A percentile compares a stretch with the other conserved stretches of the same genome.
These are phyloP conservation scores for Austroboletus festivus DNA, from an alignment of 768 basidiomycete genomes.

Conservation along the genomic window DNA sequence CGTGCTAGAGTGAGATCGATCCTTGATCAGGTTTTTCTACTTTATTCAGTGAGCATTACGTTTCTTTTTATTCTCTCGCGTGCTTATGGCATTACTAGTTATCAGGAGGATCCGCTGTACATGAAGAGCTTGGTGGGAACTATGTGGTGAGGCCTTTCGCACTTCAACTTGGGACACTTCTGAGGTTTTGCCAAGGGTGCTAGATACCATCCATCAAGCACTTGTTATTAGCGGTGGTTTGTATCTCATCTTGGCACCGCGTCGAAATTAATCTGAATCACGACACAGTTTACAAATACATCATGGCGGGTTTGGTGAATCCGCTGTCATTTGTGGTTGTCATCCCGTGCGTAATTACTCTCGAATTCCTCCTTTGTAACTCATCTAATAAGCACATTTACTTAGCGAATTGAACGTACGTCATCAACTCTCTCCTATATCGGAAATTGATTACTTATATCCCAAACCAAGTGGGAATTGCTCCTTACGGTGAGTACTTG, in stretches of 20 bases:
- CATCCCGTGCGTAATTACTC: not conserved
- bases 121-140: not conserved
- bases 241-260: not conserved
- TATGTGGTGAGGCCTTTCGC: not conserved
- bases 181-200: not conserved
- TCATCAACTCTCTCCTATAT: not conserved
- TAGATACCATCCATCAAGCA: constrained; percentile 2
- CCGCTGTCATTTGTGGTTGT: not conserved
- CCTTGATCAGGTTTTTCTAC: not conserved
- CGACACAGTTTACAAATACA: not conserved
- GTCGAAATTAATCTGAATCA: not conserved
- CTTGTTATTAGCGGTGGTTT: constrained; percentile 2
- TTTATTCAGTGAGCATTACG: constrained; percentile 4
- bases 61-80: not conserved
- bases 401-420: not conserved
- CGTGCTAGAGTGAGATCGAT: not conserved
- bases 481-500: not conserved
- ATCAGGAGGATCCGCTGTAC: not conserved
- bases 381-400: not conserved
- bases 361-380: not conserved
- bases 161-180: not conserved
- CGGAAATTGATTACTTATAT: not conserved
- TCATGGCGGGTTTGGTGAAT: constrained; percentile 1
- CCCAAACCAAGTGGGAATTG: not conserved
- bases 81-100: not conserved